Evolutionary conservation across 306 rosid species (phyloP).

Genomic region (Malus fusca): DNA sequence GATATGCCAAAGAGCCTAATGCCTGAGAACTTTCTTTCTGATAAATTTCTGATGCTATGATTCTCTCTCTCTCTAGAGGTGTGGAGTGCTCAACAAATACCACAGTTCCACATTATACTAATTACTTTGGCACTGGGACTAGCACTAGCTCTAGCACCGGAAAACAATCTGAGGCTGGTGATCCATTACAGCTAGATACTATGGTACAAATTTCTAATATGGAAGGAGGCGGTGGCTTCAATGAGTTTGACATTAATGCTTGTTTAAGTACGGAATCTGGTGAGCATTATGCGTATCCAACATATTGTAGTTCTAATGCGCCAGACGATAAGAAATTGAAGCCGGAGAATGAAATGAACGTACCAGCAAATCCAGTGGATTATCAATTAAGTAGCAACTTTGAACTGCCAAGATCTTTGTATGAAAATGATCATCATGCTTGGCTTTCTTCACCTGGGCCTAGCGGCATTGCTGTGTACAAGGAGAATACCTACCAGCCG

Average conservation of each 20-base stretch:
- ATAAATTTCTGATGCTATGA: neutral
- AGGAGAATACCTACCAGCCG: conserved; percentile 43
- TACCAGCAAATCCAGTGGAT: conserved; percentile 30
- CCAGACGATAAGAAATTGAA: conserved; percentile 28
- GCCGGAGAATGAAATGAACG: conserved; percentile 22
- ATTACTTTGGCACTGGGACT: conserved; percentile 26
- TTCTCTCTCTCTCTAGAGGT: conserved; percentile 29
- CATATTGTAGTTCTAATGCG: conserved; percentile 9
- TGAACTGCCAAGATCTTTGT: conserved; percentile 42
- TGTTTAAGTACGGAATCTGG: conserved; percentile 40
- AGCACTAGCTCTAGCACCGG: conserved; percentile 7
- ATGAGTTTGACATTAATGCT: conserved; percentile 37
- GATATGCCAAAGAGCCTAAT: neutral
- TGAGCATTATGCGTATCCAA: conserved; percentile 39
- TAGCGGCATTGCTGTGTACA: conserved; percentile 50
- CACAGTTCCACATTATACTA: conserved; percentile 40
- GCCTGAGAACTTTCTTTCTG: neutral
- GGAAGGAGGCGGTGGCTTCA: conserved; percentile 35
- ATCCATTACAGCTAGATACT: conserved; percentile 36
- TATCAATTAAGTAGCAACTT: conserved; percentile 44
- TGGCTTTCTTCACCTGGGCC: conserved; percentile 51
- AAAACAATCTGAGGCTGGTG: conserved; percentile 37
- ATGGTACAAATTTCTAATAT: conserved; percentile 26
- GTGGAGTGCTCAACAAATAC: conserved; percentile 47
- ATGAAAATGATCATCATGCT: conserved; percentile 45